Conservation (phyloP, 768 basidiomycete species). For the Mycena latifolia region DNA sequence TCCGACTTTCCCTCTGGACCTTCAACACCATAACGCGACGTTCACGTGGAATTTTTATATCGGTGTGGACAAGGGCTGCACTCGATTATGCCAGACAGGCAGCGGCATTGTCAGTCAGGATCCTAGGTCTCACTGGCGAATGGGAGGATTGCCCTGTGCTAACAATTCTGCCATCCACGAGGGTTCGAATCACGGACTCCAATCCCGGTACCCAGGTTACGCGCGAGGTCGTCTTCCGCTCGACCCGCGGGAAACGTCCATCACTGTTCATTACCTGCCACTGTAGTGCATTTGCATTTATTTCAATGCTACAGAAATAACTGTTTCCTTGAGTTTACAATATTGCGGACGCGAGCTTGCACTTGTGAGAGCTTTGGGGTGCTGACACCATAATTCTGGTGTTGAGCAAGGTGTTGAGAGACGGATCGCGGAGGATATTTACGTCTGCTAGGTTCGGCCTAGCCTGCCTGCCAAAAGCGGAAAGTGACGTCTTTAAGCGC, state of each 20-base stretch:
- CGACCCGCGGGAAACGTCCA: conserved; percentile 1
- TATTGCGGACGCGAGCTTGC: too few species aligned
- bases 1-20: neutral
- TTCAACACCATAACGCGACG: neutral
- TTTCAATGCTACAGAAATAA: too few species aligned
- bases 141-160: conserved; percentile 3
- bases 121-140: neutral
- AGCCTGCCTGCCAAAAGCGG: too few species aligned
- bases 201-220: neutral
- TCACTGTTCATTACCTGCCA: conserved; percentile 14
- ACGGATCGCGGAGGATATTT: too few species aligned
- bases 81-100: conserved; percentile 8
- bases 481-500: too few species aligned
- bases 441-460: too few species aligned
- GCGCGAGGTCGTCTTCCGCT: conserved; percentile 14
- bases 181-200: conserved; percentile 1
- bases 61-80: neutral
- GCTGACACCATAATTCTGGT: too few species aligned
- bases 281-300: neutral
- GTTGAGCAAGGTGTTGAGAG: too few species aligned
- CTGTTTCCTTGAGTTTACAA: too few species aligned
- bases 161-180: conserved; percentile 1
- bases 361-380: too few species aligned
- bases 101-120: conserved; percentile 2
- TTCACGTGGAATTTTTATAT: conserved; percentile 18